Percentiles rank a stretch among this genome's conserved stretches.
These are phyloP conservation scores for Apiotrichum gamsii DNA, from an alignment of 1,284 basidiomycete genomes.

Conservation along the genomic window DNA sequence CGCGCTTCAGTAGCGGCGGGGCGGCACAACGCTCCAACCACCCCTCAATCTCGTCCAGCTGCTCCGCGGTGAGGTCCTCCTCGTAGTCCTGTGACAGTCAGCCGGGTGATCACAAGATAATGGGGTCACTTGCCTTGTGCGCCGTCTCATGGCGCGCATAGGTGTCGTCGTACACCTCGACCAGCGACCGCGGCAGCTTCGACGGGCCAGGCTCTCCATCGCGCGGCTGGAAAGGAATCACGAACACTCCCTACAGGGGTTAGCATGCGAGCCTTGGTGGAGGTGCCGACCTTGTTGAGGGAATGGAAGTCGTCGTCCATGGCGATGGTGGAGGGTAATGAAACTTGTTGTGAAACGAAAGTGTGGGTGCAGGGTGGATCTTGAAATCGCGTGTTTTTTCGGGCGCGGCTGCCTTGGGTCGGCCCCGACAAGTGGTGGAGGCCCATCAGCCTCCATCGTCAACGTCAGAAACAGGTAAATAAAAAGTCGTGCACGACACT, in stretches of 20 bases:
- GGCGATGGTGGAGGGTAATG: not conserved
- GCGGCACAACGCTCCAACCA: slow-evolving; percentile 29
- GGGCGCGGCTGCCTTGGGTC: not conserved
- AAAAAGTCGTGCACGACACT: not conserved
- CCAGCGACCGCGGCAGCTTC: slow-evolving; percentile 15
- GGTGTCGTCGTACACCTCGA: slow-evolving; percentile 19
- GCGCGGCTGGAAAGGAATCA: slow-evolving; percentile 26
- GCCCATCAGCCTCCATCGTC: too few relatives aligned
- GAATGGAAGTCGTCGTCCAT: slow-evolving; percentile 33
- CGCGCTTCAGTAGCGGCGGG: slow-evolving; percentile 15
- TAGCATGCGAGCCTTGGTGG: too few relatives aligned
- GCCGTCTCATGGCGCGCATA: slow-evolving; percentile 16
- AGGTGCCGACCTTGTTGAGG: slow-evolving; percentile 27
- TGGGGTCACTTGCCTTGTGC: slow-evolving; percentile 19
- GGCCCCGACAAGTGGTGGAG: not conserved
- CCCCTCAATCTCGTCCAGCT: slow-evolving; percentile 32
- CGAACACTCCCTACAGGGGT: slow-evolving; percentile 33
- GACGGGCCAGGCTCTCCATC: slow-evolving; percentile 12
- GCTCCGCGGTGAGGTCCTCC: slow-evolving; percentile 19
- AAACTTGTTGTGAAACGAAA: not conserved
- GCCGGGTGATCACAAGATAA: too few relatives aligned
- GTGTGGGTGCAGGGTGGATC: too few relatives aligned
- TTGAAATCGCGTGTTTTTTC: too few relatives aligned
- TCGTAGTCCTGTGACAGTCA: slow-evolving; percentile 22
- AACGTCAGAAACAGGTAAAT: not conserved